Evolutionary conservation across 208 protist species (phyloP), one percentile per base, ranked within the genome.

Genomic region (Leptomonas pyrrhocoris): DNA sequence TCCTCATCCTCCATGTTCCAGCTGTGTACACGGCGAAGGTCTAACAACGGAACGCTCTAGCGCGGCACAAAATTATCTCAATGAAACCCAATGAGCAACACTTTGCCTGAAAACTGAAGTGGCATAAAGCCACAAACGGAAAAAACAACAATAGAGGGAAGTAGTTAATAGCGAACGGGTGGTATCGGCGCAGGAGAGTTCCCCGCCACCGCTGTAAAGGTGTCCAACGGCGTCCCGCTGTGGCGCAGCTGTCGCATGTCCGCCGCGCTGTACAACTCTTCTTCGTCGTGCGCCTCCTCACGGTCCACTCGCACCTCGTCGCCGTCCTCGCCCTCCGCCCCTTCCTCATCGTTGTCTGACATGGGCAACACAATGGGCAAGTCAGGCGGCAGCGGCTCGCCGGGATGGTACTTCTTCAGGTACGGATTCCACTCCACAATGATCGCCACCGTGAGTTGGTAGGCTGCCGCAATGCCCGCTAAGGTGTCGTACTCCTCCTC

Each of bases 401-500:
- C 74, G 5, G 74, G 40, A 9, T 28, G 56, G 73, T 92, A 94
- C 34, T 54, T 68, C 56, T 62, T 70, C 46, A 94, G 58, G 54
- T 85, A 90, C 21, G 85, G 84, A 54, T 94, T 94, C 76, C 80
- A 93, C 57, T 76, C 43, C 19, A 92, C n/a, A 15, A 94, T 65
- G 5, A 75, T 61, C 19, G 79, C 69, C 18, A 91, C 74, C 6
- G 73, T 61, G 21, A 90, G 58, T 15, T 73, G 66, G 75, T 93
- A 90, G 25, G 80, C 57, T 3, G 65, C 50, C 7, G 84, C 74
- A 50, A 94, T 94, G 21, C 83, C 78, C 31, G 65, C 73, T 27
- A 94, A 68, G 8, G 89, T 94, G 53, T 94, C 89, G 62, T 78
- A 93, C n/a, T 86, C 84, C 4, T 76, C 81, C 27, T 49, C 74